Evolutionary conservation across 495 filamentous ascomycete genomes (phyloP).

Genomic region (Penicillium subrubescens): DNA sequence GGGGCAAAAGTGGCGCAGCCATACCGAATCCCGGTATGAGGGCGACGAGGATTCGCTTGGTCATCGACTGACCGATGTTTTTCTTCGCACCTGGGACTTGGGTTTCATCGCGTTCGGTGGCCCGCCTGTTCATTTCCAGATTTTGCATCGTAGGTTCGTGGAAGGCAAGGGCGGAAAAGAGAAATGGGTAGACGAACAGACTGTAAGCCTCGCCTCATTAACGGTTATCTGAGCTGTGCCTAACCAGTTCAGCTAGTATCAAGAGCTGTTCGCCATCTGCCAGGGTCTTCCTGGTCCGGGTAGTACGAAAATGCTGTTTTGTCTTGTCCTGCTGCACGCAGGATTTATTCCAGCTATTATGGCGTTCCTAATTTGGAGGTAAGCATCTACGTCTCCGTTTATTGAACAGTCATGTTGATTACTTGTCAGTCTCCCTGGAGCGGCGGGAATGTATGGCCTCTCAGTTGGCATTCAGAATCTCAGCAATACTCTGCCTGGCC

Average conservation of each 20-base stretch:
- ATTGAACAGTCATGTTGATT: not conserved
- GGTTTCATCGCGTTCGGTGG: conserved; percentile 74
- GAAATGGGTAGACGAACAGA: conserved; percentile 76
- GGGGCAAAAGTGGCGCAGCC: conserved; percentile 14
- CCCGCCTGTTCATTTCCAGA: conserved; percentile 72
- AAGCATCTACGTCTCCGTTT: not conserved
- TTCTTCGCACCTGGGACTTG: conserved; percentile 62
- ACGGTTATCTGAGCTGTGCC: not conserved
- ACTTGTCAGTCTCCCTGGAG: conserved; percentile 64
- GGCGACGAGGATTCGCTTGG: not conserved
- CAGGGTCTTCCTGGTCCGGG: conserved; percentile 76
- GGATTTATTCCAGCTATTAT: conserved; percentile 65
- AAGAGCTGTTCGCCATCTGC: conserved; percentile 79
- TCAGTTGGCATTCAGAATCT: conserved; percentile 68
- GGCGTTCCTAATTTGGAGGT: conserved; percentile 73
- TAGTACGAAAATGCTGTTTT: conserved; percentile 80
- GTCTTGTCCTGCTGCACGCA: conserved; percentile 66
- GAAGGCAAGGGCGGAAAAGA: conserved; percentile 45
- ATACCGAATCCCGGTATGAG: conserved; percentile 4
- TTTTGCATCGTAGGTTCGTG: conserved; percentile 67
- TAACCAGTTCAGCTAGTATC: conserved; percentile 55
- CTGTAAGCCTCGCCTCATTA: conserved; percentile 39
- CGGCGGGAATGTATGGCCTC: conserved; percentile 74
- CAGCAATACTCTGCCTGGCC: conserved; percentile 57
- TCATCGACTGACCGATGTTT: conserved; percentile 34